These are phyloP conservation scores for Kwoniella botswanensis DNA, from an alignment of 768 basidiomycete genomes.

Conservation along the genomic window DNA sequence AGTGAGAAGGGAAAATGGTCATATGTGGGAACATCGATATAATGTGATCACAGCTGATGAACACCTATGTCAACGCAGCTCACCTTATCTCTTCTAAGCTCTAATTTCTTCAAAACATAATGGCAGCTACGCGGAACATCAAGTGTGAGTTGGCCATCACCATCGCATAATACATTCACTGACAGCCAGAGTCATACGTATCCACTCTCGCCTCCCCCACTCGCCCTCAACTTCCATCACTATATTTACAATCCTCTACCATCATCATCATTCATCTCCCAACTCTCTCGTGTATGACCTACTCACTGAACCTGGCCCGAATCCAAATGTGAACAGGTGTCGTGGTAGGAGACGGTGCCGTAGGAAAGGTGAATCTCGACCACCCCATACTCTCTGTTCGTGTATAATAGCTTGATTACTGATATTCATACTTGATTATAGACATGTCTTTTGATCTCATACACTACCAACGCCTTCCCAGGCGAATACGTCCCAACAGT, in stretches of 20 bases:
- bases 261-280: neutral
- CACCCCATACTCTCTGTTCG: too few species aligned
- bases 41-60: too few species aligned
- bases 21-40: too few species aligned
- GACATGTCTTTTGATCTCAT: conserved; percentile 99
- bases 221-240: neutral
- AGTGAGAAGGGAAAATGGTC: too few species aligned
- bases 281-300: neutral
- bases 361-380: conserved; percentile 75
- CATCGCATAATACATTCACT: too few species aligned
- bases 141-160: conserved; percentile 23
- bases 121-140: conserved; percentile 34
- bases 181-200: too few species aligned
- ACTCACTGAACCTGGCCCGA: conserved; percentile 4
- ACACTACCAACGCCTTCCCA: conserved; percentile 97
- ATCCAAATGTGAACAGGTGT: conserved; percentile 68
- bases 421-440: conserved; percentile 54
- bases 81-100: too few species aligned
- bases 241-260: neutral
- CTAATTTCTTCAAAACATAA: neutral
- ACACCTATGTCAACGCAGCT: too few species aligned
- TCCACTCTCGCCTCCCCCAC: neutral
- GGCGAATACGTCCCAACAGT: conserved; percentile 65
- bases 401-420: neutral
- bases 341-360: conserved; percentile 97